Evolutionary conservation across 495 filamentous ascomycete species (phyloP), one percentile per base, ranked within the genome.

Genomic region (Talaromyces proteolyticus): DNA sequence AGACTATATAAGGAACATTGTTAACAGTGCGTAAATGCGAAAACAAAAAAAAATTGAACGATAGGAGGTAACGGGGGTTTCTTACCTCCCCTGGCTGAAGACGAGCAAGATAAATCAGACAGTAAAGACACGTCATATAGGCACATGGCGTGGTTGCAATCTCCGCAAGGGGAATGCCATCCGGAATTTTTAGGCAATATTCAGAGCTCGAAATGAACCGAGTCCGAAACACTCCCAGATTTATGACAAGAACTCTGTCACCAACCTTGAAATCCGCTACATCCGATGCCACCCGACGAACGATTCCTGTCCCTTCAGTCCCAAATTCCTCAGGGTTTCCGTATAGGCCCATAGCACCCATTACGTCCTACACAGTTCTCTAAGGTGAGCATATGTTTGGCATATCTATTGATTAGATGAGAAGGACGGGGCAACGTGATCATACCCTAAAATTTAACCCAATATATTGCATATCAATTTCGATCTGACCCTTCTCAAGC

Each of bases 201-300:
- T 34, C 29, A 38, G 44, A 56, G n/a, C 29, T 46, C 50, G 34
- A 43, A 58, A 24, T 47, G 42, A n/a, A 58, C 24, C 10, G 50
- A 6, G 36, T 44, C 6, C 64, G 66, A 42, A 71, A 71, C 2
- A 47, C 50, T 14, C 69, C 64, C 6, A 53, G 52, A 6, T 54
- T 54, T 3, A 69, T 37, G 36, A 71, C 38, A 2, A 59, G 61
- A 3, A 79, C 74, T 0, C 76, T 62, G 17, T 76, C 64, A 0
- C 77, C 77, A 5, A 58, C 48, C 12, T 57, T 47, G 11, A 66
- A 52, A 14, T 47, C 10, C n/a, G n/a, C n/a, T n/a, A n/a, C n/a
- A n/a, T n/a, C n/a, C n/a, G n/a, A n/a, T n/a, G n/a, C n/a, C n/a
- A n/a, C n/a, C n/a, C n/a, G n/a, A n/a, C n/a, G n/a, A n/a, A n/a